Evolutionary conservation across 768 basidiomycete species (phyloP), one percentile per base, ranked within the genome.

Genomic region (Hirschioporus abietinus): DNA sequence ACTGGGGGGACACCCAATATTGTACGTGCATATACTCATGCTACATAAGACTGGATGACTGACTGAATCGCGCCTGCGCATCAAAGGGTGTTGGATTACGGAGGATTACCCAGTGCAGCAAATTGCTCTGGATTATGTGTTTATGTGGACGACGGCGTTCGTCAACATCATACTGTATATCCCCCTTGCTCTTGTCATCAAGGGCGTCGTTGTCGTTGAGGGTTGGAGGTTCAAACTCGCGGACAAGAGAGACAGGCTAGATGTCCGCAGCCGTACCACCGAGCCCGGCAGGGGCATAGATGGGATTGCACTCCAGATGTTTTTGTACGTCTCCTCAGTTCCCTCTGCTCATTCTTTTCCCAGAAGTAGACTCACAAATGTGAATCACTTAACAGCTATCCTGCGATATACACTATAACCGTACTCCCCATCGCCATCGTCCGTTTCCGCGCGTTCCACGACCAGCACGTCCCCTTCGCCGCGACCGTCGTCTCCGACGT

Each of bases 71-170:
- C 57, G 8, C 8, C 30, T 30, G 30, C 8, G 30, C 30, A 30
- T 30, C 30, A 8, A 24, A 84, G 83, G 84, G 85, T 85, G 85
- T 68, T 86, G 85, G 84, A 84, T 86, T 58, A 66, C 69, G 3
- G 52, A 70, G 3, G 66, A 73, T 0, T 82, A 75, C 68, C 67
- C 66, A 17, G 71, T 71, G 6, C 79, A 84, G 67, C 76, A 76
- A 61, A 80, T 84, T 15, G 78, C 77, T 9, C 76, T 83, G 3
- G 84, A 84, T 66, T 86, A 84, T 66, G 65, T 82, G n/a, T 85
- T 83, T 82, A 73, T 84, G 58, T 86, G 85, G 84, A 64, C 80
- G 7, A 74, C 83, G 0, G 81, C 78, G 1, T 70, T 81, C 34
- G 62, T 77, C 12, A 81, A 82, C 74, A 61, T 81, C 52, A 63